A percentile compares a stretch with the other conserved stretches of the same genome.
These are phyloP conservation scores for Botryosphaeria dothidea DNA, from an alignment of 2,329 filamentous ascomycete species.

Conservation along the genomic window DNA sequence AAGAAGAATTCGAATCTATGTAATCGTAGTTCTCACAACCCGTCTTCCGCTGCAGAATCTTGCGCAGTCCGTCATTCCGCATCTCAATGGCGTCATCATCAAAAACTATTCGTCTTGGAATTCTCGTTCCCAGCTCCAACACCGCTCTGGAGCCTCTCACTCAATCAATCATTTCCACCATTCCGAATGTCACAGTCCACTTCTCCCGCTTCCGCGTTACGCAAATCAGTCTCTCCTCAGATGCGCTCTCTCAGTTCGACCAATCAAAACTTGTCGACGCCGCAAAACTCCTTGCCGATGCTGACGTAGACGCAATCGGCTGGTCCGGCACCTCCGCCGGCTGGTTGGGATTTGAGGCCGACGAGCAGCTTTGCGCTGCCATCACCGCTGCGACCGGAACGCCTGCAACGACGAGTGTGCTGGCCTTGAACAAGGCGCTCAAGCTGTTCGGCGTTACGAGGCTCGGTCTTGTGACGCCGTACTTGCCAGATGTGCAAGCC, in stretches of 20 bases:
- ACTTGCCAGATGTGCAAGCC: constrained; percentile 42
- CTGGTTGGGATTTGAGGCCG: constrained; percentile 32
- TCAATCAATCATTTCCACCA: constrained; percentile 14
- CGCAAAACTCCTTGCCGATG: constrained; percentile 30
- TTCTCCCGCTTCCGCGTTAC: constrained; percentile 47
- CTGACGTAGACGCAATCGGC: constrained; percentile 30
- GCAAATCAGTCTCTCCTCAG: constrained; percentile 37
- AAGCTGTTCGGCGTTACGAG: constrained; percentile 28
- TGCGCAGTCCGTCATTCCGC: background rate
- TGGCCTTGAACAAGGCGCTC: constrained; percentile 42
- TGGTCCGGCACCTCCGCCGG: constrained; percentile 35
- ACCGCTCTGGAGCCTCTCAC: constrained; percentile 48
- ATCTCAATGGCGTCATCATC: background rate
- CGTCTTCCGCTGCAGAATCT: background rate
- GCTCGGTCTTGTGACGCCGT: constrained; percentile 46
- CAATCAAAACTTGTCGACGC: constrained; percentile 23
- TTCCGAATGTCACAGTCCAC: constrained; percentile 41
- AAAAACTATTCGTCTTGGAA: constrained; percentile 32
- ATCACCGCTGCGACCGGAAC: constrained; percentile 42
- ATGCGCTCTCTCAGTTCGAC: constrained; percentile 36
- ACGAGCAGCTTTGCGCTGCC: constrained; percentile 40
- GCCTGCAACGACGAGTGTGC: constrained; percentile 43
- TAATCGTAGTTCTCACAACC: background rate
- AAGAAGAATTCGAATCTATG: too few relatives aligned
- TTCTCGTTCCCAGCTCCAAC: constrained; percentile 48